These are phyloP conservation scores for Chaetomium globosum DNA, from an alignment of 2,329 filamentous ascomycete genomes.

Conservation along the genomic window DNA sequence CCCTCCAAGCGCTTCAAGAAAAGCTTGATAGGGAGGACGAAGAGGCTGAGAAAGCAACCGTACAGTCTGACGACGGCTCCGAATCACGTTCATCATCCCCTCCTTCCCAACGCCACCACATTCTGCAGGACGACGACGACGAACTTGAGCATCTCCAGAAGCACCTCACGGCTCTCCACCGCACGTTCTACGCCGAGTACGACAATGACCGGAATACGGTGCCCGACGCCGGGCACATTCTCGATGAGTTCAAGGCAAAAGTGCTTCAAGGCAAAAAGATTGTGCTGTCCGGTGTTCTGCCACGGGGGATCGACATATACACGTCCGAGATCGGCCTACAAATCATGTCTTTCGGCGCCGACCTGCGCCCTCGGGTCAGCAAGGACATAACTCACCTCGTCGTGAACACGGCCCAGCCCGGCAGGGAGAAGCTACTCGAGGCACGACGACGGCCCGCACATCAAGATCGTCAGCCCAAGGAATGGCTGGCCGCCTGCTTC, in stretches of 20 bases:
- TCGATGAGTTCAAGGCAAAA: constrained; percentile 75
- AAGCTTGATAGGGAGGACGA: constrained; percentile 84
- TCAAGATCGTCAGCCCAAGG: constrained; percentile 90
- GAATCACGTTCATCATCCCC: constrained; percentile 37
- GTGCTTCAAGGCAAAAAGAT: constrained; percentile 76
- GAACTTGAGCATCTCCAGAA: constrained; percentile 78
- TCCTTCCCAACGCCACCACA: constrained; percentile 63
- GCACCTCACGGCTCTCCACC: constrained; percentile 75
- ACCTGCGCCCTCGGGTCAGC: constrained; percentile 59
- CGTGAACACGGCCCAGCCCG: constrained; percentile 68
- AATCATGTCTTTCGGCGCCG: constrained; percentile 81
- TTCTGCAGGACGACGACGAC: constrained; percentile 84
- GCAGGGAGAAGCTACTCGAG: constrained; percentile 88
- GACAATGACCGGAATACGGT: constrained; percentile 62
- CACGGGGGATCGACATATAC: constrained; percentile 75
- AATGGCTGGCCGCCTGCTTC: constrained; percentile 86
- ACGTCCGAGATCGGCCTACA: constrained; percentile 86
- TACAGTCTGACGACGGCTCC: constrained; percentile 47
- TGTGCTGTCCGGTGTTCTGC: constrained; percentile 88
- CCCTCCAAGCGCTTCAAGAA: constrained; percentile 89
- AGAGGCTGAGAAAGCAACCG: constrained; percentile 54
- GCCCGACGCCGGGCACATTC: constrained; percentile 83
- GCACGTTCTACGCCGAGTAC: constrained; percentile 80
- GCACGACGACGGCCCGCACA: constrained; percentile 74
- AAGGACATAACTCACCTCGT: constrained; percentile 73